These are phyloP conservation scores for Coemansia sp. DNA, from an alignment of 192 early-diverging fungal species.

Conservation along the genomic window DNA sequence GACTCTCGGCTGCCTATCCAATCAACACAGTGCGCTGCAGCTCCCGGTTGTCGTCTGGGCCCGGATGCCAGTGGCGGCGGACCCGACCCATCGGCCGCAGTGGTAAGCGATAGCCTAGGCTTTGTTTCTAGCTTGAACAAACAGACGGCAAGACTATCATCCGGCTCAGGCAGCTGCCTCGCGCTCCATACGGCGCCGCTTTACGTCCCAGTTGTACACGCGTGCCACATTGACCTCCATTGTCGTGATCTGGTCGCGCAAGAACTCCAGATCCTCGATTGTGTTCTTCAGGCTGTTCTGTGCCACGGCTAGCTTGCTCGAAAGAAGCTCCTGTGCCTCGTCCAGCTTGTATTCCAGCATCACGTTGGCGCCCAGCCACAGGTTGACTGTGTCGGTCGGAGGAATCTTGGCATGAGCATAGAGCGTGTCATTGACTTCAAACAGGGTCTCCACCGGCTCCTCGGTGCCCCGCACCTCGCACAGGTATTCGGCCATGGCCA, in stretches of 20 bases:
- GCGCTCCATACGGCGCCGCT: slow-evolving; percentile 52
- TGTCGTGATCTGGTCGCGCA: slow-evolving; percentile 97
- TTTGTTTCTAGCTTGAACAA: neutral
- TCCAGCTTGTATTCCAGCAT: slow-evolving; percentile 94
- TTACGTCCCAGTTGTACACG: slow-evolving; percentile 98
- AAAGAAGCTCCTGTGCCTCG: slow-evolving; percentile 76
- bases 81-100: slow-evolving; percentile 12
- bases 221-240: slow-evolving; percentile 98
- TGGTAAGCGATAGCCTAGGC: slow-evolving; percentile 9
- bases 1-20: slow-evolving; percentile 9
- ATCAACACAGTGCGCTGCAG: slow-evolving; percentile 3
- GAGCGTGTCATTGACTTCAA: slow-evolving; percentile 93
- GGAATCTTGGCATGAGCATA: slow-evolving; percentile 79
- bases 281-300: slow-evolving; percentile 65
- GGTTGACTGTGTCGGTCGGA: slow-evolving; percentile 71
- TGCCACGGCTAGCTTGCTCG: slow-evolving; percentile 69
- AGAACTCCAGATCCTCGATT: slow-evolving; percentile 84
- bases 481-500: slow-evolving; percentile 80
- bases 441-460: slow-evolving; percentile 73
- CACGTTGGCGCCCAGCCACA: slow-evolving; percentile 98
- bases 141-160: neutral
- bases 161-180: neutral
- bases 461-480: slow-evolving; percentile 54
- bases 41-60: slow-evolving; percentile 35
- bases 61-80: slow-evolving; percentile 6